Evolutionary conservation across 371 early-diverging fungal species (phyloP), one percentile per base, ranked within the genome.

Genomic region (Syncephalis fuscata): DNA sequence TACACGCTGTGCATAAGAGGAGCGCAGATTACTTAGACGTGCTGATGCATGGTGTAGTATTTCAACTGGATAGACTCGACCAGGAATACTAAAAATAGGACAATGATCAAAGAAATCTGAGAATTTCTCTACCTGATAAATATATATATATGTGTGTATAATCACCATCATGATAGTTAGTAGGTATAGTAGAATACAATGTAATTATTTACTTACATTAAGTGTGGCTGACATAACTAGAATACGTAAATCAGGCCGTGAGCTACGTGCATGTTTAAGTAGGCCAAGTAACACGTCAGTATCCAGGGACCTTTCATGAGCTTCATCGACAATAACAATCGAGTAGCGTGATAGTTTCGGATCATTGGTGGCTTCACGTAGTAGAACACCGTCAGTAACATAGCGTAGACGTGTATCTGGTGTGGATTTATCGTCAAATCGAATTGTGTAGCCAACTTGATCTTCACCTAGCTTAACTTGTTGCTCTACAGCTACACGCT

Each of bases 241-340:
- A 9, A 59, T 46, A n/a, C 44, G 41, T 45, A 45, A 27, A 4
- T 50, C 20, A 1, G 7, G 36, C n/a, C 72, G 59, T 44, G 65
- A 32, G 25, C 62, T 49, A 52, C 62, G 68, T 40, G 76, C 70
- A 54, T 73, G 53, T 50, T 81, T 80, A 37, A 92, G 60, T 36
- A 91, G 61, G 2, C 91, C 92, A 57, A 98, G 78, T 3, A 95
- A 56, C 5, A 98, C 73, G 54, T 98, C 98, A 0, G 94, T 93
- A 49, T 92, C 90, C 1, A 91, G 63, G 0, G 80, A 83, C 41
- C 96, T 73, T 64, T 98, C 98, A 61, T 98, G 98, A 1, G 94
- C 93, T 67, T 95, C 96, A 59, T 95, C 96, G 14, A 88, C 70
- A 9, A 90, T 60, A 17, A 98, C 72, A 7, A 82, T 62, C 23